Evolutionary conservation across 768 basidiomycete species (phyloP).

Genomic region (Hericium erinaceus): DNA sequence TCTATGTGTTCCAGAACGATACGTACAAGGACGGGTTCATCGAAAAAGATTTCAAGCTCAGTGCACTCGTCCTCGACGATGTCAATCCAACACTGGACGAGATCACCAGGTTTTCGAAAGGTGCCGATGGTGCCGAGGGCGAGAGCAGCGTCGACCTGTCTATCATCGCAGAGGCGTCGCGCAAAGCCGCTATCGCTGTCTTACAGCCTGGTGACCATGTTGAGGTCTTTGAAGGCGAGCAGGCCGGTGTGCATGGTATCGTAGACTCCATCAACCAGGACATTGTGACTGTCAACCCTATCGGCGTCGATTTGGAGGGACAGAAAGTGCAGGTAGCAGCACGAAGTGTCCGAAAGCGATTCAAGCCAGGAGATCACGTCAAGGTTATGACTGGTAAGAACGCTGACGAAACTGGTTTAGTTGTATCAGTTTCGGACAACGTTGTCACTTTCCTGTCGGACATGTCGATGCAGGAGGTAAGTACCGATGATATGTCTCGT

Average conservation of each 20-base stretch:
- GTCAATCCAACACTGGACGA: slow-evolving; percentile 95
- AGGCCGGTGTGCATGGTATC: slow-evolving; percentile 84
- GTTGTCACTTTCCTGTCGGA: slow-evolving; percentile 96
- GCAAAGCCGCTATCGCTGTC: slow-evolving; percentile 84
- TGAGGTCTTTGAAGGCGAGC: slow-evolving; percentile 96
- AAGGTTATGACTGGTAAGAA: slow-evolving; percentile 97
- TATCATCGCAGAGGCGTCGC: slow-evolving; percentile 85
- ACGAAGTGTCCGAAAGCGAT: slow-evolving; percentile 84
- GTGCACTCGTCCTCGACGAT: slow-evolving; percentile 70
- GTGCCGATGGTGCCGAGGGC: slow-evolving; percentile 59
- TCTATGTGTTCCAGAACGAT: slow-evolving; percentile 85
- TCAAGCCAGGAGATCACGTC: slow-evolving; percentile 96
- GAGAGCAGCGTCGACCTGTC: slow-evolving; percentile 77
- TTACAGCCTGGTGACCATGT: slow-evolving; percentile 97
- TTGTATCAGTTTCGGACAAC: slow-evolving; percentile 84
- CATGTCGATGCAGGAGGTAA: slow-evolving; percentile 90
- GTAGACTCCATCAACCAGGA: slow-evolving; percentile 87
- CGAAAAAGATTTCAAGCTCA: slow-evolving; percentile 89
- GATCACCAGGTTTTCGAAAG: slow-evolving; percentile 81
- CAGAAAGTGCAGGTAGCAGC: slow-evolving; percentile 83
- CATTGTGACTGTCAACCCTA: slow-evolving; percentile 73
- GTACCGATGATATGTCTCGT: neutral
- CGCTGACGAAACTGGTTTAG: slow-evolving; percentile 90
- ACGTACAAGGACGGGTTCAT: slow-evolving; percentile 93
- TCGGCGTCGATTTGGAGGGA: slow-evolving; percentile 75